These are phyloP conservation scores for Podospora conica DNA, from an alignment of 495 filamentous ascomycete species.

Conservation along the genomic window DNA sequence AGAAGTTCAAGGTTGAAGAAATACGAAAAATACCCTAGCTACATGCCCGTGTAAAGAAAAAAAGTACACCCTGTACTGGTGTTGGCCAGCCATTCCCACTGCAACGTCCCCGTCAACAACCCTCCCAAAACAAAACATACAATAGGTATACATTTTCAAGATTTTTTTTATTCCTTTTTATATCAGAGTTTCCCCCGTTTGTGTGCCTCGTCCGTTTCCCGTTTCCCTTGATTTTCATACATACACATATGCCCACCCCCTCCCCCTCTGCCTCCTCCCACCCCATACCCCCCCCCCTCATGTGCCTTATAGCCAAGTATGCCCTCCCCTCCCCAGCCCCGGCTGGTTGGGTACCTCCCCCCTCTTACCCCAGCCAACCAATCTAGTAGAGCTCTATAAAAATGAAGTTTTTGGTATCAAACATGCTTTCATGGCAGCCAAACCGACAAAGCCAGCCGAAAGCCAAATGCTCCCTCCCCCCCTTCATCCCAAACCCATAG, in stretches of 20 bases:
- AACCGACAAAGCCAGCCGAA: slow-evolving; percentile 1
- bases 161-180: slow-evolving; percentile 1
- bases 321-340: background rate
- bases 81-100: too few species aligned
- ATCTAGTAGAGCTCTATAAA: slow-evolving; percentile 6
- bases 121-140: background rate
- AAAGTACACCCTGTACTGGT: too few species aligned
- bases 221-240: background rate
- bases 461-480: background rate
- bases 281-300: background rate
- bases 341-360: background rate
- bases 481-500: background rate
- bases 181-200: background rate
- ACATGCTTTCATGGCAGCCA: slow-evolving; percentile 4
- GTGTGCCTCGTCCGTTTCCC: background rate
- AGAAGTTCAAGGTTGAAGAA: background rate
- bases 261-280: background rate
- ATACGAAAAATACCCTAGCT: too few species aligned
- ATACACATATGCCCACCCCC: background rate
- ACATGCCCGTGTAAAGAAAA: background rate
- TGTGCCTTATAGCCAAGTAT: background rate
- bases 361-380: background rate
- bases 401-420: slow-evolving; percentile 9
- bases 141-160: background rate
- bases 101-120: background rate